Conservation (phyloP, 805 yeast genomes). For the Torulaspora indica region DNA sequence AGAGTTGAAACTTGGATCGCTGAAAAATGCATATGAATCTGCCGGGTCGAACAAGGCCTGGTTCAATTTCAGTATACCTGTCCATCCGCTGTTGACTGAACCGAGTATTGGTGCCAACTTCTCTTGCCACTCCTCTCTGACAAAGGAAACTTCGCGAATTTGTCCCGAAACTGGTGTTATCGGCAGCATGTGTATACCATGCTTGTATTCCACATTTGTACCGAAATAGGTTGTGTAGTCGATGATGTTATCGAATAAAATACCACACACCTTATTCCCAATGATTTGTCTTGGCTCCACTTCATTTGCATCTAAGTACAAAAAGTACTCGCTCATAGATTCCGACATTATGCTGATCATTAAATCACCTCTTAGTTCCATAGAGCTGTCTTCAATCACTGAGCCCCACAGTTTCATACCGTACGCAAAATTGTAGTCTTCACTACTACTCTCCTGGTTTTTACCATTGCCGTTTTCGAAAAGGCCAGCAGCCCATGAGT, state of each 20-base stretch:
- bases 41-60: slow-evolving; percentile 44
- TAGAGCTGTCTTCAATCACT: slow-evolving; percentile 47
- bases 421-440: slow-evolving; percentile 65
- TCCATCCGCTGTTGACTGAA: slow-evolving; percentile 55
- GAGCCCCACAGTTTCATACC: slow-evolving; percentile 68
- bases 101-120: slow-evolving; percentile 41
- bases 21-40: slow-evolving; percentile 42
- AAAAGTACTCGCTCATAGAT: slow-evolving; percentile 53
- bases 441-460: slow-evolving; percentile 53
- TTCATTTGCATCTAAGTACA: slow-evolving; percentile 44
- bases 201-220: slow-evolving; percentile 53
- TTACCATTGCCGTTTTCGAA: slow-evolving; percentile 42
- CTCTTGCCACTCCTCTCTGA: slow-evolving; percentile 46
- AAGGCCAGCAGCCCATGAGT: slow-evolving; percentile 71
- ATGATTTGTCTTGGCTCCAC: slow-evolving; percentile 49
- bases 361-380: slow-evolving; percentile 53
- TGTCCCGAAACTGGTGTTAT: slow-evolving; percentile 39
- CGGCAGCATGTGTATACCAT: slow-evolving; percentile 78
- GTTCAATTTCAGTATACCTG: slow-evolving; percentile 44
- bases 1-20: slow-evolving; percentile 32
- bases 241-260: slow-evolving; percentile 64
- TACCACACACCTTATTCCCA: slow-evolving; percentile 62
- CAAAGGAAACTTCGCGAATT: slow-evolving; percentile 50
- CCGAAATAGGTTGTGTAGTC: slow-evolving; percentile 75
- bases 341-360: slow-evolving; percentile 53